These are phyloP conservation scores for Pythium phragmiticola DNA, from an alignment of 352 stramenopile species.

Conservation along the genomic window DNA sequence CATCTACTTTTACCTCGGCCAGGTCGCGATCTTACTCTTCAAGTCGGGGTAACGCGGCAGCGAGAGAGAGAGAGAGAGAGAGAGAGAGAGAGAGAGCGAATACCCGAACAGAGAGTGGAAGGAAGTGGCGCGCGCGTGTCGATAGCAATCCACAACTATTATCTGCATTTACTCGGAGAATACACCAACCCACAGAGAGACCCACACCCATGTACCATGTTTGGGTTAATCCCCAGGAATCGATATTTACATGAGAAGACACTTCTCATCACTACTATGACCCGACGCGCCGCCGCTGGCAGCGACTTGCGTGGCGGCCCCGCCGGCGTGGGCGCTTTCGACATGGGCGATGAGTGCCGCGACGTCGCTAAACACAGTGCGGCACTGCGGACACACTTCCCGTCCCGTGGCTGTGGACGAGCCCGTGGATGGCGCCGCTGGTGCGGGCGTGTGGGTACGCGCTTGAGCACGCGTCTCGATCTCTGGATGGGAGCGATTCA, in stretches of 20 bases:
- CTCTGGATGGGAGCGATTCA: constrained; percentile 71
- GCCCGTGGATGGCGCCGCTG: background rate
- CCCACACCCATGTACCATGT: background rate
- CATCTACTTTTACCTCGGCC: constrained; percentile 96
- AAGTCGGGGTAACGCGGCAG: constrained; percentile 69
- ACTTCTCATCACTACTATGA: constrained; percentile 51
- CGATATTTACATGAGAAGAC: constrained; percentile 46
- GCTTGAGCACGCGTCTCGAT: constrained; percentile 15
- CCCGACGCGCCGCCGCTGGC: constrained; percentile 6
- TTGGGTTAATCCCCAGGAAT: background rate
- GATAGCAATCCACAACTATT: constrained; percentile 7
- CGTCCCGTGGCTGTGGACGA: constrained; percentile 13
- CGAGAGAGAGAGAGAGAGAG: background rate
- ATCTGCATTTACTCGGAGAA: constrained; percentile 5
- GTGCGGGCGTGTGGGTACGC: background rate
- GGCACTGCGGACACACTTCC: constrained; percentile 75
- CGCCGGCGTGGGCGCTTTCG: constrained; percentile 42
- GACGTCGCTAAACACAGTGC: constrained; percentile 50
- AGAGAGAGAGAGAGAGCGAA: background rate
- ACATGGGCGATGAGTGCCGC: constrained; percentile 59
- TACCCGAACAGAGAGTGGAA: background rate
- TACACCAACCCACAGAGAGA: background rate
- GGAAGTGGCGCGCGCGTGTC: background rate
- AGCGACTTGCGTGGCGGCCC: constrained; percentile 13
- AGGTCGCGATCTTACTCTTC: constrained; percentile 92